Evolutionary conservation across 768 basidiomycete species (phyloP).

Genomic region (Pleurotus platypus): DNA sequence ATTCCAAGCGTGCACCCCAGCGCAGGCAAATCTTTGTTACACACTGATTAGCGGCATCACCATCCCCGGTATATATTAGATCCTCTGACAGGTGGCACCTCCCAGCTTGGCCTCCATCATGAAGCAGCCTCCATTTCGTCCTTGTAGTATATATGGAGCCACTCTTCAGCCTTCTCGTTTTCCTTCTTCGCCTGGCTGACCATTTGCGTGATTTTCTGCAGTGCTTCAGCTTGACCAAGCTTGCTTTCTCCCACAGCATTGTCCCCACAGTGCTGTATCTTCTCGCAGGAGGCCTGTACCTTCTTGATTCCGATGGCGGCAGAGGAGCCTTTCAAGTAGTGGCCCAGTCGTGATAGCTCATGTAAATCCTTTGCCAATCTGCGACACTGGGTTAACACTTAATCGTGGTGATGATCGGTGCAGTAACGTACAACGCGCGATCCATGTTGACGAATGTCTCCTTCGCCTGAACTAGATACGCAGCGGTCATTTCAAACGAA

Average conservation of each 20-base stretch:
- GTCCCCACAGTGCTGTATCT: conserved; percentile 86
- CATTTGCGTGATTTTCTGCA: conserved; percentile 52
- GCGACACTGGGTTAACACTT: conserved; percentile 5
- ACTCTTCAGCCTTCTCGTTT: conserved; percentile 63
- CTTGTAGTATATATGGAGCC: conserved; percentile 36
- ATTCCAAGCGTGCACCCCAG: neutral
- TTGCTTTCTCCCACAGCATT: conserved; percentile 49
- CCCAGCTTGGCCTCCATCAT: neutral
- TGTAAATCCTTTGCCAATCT: conserved; percentile 59
- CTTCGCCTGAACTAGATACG: conserved; percentile 79
- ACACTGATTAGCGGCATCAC: neutral
- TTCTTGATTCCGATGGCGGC: conserved; percentile 84
- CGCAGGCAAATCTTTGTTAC: neutral
- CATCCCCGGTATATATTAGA: neutral
- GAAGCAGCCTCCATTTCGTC: neutral
- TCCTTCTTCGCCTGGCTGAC: conserved; percentile 62
- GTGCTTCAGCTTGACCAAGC: conserved; percentile 45
- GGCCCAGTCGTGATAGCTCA: conserved; percentile 72
- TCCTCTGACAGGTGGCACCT: neutral
- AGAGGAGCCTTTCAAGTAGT: conserved; percentile 97
- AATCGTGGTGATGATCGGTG: neutral
- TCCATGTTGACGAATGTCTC: conserved; percentile 80
- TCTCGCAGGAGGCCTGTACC: conserved; percentile 84
- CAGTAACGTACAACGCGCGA: conserved; percentile 63
- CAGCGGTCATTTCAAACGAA: conserved; percentile 70